Evolutionary conservation across 345 rosid species (phyloP).

Genomic region (Eucalyptus grandis): DNA sequence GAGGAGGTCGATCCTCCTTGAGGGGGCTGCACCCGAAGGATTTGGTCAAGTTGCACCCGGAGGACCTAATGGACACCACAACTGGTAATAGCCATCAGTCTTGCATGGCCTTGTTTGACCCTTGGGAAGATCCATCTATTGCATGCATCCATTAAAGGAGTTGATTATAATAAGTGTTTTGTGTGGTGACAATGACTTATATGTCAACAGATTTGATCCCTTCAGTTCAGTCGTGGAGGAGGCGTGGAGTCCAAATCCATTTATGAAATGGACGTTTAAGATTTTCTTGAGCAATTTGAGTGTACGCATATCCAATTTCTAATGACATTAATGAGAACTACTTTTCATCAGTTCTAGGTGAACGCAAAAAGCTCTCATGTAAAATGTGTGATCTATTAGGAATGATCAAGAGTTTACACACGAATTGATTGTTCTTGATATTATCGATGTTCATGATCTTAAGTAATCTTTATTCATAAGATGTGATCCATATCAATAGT

Average conservation of each 20-base stretch:
- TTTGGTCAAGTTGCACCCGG: background rate
- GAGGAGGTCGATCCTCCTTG: background rate
- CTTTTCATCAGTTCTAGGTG: background rate
- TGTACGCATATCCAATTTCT: background rate
- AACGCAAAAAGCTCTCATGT: background rate
- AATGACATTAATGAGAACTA: background rate
- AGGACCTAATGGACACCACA: conserved; percentile 21
- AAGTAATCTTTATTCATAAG: background rate
- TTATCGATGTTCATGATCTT: background rate
- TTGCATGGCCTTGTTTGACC: background rate
- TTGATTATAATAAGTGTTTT: background rate
- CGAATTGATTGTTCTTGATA: background rate
- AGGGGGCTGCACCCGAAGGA: conserved; percentile 1
- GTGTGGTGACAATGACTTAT: background rate
- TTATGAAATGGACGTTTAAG: background rate
- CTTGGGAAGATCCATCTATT: background rate
- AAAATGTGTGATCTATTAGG: background rate
- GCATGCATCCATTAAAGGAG: background rate
- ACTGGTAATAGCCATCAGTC: background rate
- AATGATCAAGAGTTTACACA: background rate
- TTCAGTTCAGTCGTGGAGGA: background rate
- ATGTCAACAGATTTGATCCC: background rate
- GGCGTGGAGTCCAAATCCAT: background rate
- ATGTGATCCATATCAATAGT: background rate
- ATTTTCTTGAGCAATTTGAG: background rate